phyloP scores from a whole-genome alignment of 2,329 filamentous ascomycete species.

The Cladophialophora chaetospira region DNA sequence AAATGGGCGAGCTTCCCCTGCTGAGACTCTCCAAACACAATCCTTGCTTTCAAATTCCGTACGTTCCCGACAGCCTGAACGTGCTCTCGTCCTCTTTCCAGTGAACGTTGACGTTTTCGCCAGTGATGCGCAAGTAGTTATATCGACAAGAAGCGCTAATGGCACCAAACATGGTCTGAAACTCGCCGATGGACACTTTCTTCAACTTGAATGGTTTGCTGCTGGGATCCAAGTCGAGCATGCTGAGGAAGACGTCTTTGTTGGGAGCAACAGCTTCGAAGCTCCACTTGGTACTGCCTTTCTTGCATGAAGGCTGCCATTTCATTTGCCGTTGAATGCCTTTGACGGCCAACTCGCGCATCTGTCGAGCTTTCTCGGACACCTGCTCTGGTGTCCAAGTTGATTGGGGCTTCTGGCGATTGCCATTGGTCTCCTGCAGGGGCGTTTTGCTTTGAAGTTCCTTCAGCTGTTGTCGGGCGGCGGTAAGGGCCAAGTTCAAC shows the following conservation, averaged over 20 bases:
- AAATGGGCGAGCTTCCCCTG: no score
- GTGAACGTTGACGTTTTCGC: no score
- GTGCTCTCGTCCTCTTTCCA: no score
- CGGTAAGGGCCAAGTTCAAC: background rate
- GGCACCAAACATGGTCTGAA: no score
- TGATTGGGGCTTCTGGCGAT: background rate
- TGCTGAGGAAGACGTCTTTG: background rate
- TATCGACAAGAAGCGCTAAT: background rate
- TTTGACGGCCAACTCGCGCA: background rate
- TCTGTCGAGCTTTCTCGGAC: background rate
- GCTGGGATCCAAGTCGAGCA: background rate
- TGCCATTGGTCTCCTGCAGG: background rate
- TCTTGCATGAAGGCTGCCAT: background rate
- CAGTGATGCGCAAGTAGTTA: no score
- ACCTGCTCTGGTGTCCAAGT: background rate
- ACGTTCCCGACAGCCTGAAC: no score
- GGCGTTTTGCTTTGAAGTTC: no score
- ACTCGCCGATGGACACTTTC: background rate
- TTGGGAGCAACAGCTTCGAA: background rate
- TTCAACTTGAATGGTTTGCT: background rate
- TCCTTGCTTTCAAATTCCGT: no score
- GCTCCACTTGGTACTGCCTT: background rate
- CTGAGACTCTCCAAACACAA: no score
- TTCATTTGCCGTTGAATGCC: no score
- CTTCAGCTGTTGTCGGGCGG: background rate